Conservation (phyloP, 495 filamentous ascomycete genomes). For the Lasiosphaeris hirsuta region DNA sequence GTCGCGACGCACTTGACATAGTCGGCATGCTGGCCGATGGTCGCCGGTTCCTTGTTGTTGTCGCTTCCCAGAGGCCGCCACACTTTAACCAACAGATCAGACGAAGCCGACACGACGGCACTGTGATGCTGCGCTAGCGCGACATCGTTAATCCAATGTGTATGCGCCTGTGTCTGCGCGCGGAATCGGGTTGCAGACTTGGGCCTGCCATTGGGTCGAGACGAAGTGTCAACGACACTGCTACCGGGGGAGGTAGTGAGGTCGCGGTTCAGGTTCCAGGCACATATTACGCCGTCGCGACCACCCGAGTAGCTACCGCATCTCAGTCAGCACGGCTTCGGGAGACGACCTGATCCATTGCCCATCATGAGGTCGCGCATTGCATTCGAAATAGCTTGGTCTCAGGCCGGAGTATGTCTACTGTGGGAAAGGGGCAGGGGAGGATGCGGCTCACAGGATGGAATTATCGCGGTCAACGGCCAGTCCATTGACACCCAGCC, state of each 20-base stretch:
- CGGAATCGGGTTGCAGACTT: constrained; percentile 65
- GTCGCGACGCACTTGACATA: constrained; percentile 94
- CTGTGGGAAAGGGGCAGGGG: constrained; percentile 17
- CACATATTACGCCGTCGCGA: constrained; percentile 91
- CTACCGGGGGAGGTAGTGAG: constrained; percentile 44
- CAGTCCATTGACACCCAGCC: constrained; percentile 90
- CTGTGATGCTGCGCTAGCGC: constrained; percentile 77
- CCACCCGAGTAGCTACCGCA: constrained; percentile 82
- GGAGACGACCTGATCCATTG: neutral
- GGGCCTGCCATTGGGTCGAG: constrained; percentile 27
- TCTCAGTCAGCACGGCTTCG: neutral
- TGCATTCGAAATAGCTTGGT: neutral
- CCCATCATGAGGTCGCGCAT: constrained; percentile 1
- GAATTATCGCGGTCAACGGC: constrained; percentile 79
- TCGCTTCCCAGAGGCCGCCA: constrained; percentile 85
- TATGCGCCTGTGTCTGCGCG: constrained; percentile 92
- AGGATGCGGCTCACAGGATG: constrained; percentile 67
- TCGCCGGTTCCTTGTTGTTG: constrained; percentile 61
- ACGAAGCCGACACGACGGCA: constrained; percentile 88
- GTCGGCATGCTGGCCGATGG: constrained; percentile 89
- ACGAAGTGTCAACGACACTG: constrained; percentile 28
- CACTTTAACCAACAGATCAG: constrained; percentile 89
- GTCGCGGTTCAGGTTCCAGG: constrained; percentile 73
- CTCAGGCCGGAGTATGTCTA: neutral
- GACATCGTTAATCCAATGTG: constrained; percentile 98